Conservation (phyloP, 441 rosid species). For the Syzygium malaccense region DNA sequence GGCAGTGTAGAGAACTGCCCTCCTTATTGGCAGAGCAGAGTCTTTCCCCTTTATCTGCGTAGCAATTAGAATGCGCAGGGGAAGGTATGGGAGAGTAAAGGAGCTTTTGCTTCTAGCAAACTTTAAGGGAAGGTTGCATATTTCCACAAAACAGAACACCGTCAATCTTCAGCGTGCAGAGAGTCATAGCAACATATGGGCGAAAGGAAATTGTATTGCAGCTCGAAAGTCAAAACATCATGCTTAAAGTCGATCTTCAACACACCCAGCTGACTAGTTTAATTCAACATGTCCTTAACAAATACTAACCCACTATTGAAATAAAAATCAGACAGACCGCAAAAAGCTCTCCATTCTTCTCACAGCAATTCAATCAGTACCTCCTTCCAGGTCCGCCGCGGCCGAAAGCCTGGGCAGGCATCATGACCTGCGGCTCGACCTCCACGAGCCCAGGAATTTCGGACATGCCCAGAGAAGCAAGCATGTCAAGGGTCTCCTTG, state of each 20-base stretch:
- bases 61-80: neutral
- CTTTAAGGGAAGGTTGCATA: neutral
- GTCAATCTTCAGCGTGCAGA: neutral
- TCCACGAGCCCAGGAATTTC: neutral
- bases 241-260: neutral
- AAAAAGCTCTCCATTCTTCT: neutral
- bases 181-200: neutral
- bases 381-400: neutral
- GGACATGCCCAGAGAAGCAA: neutral
- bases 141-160: neutral
- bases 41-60: neutral
- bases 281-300: neutral
- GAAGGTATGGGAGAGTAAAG: neutral
- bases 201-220: neutral
- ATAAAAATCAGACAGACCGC: neutral
- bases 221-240: neutral
- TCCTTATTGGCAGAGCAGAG: neutral
- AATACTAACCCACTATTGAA: neutral
- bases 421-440: neutral
- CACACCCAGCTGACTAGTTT: neutral
- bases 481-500: neutral
- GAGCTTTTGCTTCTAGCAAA: neutral
- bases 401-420: neutral
- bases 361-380: neutral
- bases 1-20: neutral